Percentiles rank a stretch among this genome's conserved stretches.
Conservation (phyloP, 768 basidiomycete species). For the Russula sp. region DNA sequence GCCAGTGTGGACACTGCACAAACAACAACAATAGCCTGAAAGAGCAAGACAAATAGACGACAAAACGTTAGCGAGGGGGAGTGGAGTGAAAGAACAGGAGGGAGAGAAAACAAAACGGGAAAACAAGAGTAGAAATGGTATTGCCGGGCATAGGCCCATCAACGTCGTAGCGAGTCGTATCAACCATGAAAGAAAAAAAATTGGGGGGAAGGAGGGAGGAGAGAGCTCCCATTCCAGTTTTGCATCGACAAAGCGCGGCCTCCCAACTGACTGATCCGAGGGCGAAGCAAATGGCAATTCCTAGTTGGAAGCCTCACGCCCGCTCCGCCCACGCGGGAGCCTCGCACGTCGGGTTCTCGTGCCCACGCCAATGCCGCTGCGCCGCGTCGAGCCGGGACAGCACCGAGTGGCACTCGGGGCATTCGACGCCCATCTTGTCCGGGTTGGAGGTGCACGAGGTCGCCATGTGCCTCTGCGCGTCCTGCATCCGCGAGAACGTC, state of each 20-base stretch:
- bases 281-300: no score
- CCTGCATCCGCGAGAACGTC: constrained; percentile 13
- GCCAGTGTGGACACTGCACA: background rate
- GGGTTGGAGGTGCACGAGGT: constrained; percentile 11
- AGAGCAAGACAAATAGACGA: background rate
- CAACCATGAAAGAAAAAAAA: background rate
- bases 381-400: constrained; percentile 15
- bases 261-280: no score
- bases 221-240: background rate
- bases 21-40: background rate
- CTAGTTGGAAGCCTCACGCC: background rate
- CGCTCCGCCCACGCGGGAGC: background rate
- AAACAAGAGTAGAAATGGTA: background rate
- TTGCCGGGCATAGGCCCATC: background rate
- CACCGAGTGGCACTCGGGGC: constrained; percentile 8
- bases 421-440: background rate
- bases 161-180: background rate
- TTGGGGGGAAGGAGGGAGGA: background rate
- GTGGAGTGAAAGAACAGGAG: background rate
- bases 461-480: constrained; percentile 3
- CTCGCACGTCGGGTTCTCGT: constrained; percentile 6
- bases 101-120: background rate
- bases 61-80: background rate
- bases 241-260: no score
- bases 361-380: constrained; percentile 16